These are phyloP conservation scores for Chlorella variabilis DNA, from an alignment of 163 green algal species.

Conservation along the genomic window DNA sequence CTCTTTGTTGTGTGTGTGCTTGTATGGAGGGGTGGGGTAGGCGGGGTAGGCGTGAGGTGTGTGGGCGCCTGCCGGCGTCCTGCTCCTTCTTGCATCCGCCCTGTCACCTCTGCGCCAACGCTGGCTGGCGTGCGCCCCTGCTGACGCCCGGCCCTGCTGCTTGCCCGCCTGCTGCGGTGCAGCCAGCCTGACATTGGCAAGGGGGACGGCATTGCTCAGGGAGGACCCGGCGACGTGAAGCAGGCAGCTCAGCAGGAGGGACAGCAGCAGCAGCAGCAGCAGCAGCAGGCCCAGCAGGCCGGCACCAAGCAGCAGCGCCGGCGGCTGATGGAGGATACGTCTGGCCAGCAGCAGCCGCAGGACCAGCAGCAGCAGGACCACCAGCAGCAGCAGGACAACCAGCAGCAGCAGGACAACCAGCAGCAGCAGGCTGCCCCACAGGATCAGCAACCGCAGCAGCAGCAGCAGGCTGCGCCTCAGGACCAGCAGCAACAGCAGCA, in stretches of 20 bases:
- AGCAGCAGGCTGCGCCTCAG: slow-evolving; percentile 21
- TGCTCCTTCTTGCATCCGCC: too few species aligned
- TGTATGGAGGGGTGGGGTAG: too few species aligned
- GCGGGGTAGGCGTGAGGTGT: too few species aligned
- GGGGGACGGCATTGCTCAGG: slow-evolving; percentile 6
- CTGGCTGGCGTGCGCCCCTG: too few species aligned
- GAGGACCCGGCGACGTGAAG: not conserved
- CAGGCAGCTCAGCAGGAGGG: not conserved
- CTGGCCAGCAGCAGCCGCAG: slow-evolving; percentile 3
- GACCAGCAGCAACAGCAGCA: slow-evolving; percentile 14
- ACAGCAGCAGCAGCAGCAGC: not conserved
- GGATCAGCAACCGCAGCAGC: not conserved
- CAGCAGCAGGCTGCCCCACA: slow-evolving; percentile 7
- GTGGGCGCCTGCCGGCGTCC: too few species aligned
- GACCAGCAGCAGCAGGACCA: not conserved
- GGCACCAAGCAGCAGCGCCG: not conserved
- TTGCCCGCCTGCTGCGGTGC: not conserved
- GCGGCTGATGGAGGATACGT: not conserved
- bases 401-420: slow-evolving; percentile 12
- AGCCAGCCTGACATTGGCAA: slow-evolving; percentile 75
- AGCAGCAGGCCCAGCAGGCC: not conserved
- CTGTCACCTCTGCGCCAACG: too few species aligned
- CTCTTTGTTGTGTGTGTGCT: too few species aligned
- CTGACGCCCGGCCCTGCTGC: not conserved
- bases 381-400: slow-evolving; percentile 6